Conservation (phyloP, 257 asterid species). For the Prunella vulgaris region DNA sequence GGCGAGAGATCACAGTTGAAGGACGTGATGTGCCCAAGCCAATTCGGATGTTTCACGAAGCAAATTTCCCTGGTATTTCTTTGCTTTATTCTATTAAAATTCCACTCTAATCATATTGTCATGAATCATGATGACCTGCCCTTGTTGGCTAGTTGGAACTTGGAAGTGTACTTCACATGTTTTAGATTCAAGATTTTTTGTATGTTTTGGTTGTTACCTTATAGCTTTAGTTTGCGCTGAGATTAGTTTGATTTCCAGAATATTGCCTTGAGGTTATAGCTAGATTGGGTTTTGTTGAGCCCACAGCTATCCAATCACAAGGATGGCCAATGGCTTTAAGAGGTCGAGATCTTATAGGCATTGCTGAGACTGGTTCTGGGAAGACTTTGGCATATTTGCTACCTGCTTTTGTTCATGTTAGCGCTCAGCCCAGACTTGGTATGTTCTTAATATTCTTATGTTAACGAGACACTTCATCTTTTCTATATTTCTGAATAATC, state of each 20-base stretch:
- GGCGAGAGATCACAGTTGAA: conserved; percentile 69
- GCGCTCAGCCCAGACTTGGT: conserved; percentile 87
- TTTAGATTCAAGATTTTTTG: not conserved
- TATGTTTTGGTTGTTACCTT: not conserved
- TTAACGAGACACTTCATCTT: not conserved
- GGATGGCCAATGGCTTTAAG: conserved; percentile 98
- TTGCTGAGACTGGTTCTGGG: conserved; percentile 98
- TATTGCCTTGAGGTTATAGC: conserved; percentile 79
- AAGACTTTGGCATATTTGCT: conserved; percentile 81
- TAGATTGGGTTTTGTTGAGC: conserved; percentile 77
- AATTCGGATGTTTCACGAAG: conserved; percentile 71
- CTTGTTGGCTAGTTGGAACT: no score
- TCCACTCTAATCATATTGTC: not conserved
- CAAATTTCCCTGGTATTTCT: conserved; percentile 71
- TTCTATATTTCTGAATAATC: not conserved
- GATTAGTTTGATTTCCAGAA: conserved; percentile 38
- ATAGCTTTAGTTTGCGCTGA: conserved; percentile 17
- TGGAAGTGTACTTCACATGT: not conserved
- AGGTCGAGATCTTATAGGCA: conserved; percentile 88
- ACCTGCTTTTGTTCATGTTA: conserved; percentile 84
- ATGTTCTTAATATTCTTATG: conserved; percentile 21
- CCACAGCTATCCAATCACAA: conserved; percentile 89
- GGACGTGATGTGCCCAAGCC: conserved; percentile 85
- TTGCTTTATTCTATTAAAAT: not conserved
- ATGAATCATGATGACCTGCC: conserved; percentile 2